Conservation (phyloP, 371 early-diverging fungal species). For the Vittaforma corneae region DNA sequence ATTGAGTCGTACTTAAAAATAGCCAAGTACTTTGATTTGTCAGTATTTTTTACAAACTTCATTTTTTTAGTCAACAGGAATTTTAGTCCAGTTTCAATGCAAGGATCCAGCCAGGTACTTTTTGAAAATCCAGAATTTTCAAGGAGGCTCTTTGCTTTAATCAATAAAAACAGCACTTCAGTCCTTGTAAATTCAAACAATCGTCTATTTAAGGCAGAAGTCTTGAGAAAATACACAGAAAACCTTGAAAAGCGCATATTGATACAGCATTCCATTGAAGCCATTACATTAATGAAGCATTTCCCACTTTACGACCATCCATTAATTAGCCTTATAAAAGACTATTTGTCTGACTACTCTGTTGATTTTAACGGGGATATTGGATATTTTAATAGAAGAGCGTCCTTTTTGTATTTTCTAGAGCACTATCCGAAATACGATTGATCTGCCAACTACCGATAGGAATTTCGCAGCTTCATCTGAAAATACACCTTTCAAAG, state of each 20-base stretch:
- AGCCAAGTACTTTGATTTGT: neutral
- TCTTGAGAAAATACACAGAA: neutral
- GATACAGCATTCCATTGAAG: neutral
- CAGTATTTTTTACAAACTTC: neutral
- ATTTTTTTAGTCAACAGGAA: neutral
- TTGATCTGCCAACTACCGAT: too few relatives aligned
- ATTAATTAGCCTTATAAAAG: neutral
- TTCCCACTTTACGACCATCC: neutral
- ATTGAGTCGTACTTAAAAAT: neutral
- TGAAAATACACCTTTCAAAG: too few relatives aligned
- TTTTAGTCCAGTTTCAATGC: neutral
- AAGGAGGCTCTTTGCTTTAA: neutral
- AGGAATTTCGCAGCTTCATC: too few relatives aligned
- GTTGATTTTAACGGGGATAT: neutral
- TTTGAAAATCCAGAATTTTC: neutral
- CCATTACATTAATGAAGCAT: neutral
- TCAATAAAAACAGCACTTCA: neutral
- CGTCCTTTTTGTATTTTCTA: neutral
- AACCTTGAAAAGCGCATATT: neutral
- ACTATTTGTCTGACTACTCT: neutral
- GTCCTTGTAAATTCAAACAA: neutral
- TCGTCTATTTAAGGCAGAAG: neutral
- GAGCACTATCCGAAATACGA: neutral
- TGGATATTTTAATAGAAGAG: neutral
- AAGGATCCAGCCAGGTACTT: neutral